Base-by-base conservation (phyloP, 495 filamentous ascomycete genomes). In the Penicillium steckii region DNA sequence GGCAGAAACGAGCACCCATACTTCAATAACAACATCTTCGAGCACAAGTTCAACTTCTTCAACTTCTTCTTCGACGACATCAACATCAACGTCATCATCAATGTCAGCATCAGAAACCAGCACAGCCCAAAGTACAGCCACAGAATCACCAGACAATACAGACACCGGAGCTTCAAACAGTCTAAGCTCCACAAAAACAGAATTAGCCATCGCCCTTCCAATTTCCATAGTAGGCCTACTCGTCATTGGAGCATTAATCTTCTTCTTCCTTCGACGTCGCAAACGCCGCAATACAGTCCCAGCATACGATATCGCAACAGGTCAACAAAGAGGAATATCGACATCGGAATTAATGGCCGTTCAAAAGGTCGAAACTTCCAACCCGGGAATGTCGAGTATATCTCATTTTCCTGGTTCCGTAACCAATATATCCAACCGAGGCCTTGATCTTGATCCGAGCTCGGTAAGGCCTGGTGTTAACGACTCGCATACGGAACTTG, bases 151-250 rank as follows among this genome's bases (percentile, higher is more conserved):
- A n/a, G 37, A 30, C 21, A 15, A 19, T 21, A 32, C 44, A 33
- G 22, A 42, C 15, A 3, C 29, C 8, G 46, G 44, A 30, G 21
- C 46, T 19, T 57, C 58, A 23, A 35, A 50, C 24, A 35, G 47
- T 6, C 22, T 40, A 18, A 33, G 24, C 37, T 63, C 61, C 15
- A 66, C 52, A 23, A 62, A 40, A 19, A 72, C 55, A 22, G 72
- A 67, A 44, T 49, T 75, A 30, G 70, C 70, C 38, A 73, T 75
- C 37, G 70, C 69, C 22, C 45, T 75, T 18, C 72, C 72, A 12
- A 50, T 75, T 30, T 50, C 68, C 21, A 48, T 75, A 12, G 53
- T 69, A 21, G 72, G 70, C 3, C 48, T 64, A 8, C 43, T 59
- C 4, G 44, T 65, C 23, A 49, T 75, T 41, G 33, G 48, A 22